These are phyloP conservation scores for Castanea mollissima DNA, from an alignment of 306 rosid species.

Conservation along the genomic window DNA sequence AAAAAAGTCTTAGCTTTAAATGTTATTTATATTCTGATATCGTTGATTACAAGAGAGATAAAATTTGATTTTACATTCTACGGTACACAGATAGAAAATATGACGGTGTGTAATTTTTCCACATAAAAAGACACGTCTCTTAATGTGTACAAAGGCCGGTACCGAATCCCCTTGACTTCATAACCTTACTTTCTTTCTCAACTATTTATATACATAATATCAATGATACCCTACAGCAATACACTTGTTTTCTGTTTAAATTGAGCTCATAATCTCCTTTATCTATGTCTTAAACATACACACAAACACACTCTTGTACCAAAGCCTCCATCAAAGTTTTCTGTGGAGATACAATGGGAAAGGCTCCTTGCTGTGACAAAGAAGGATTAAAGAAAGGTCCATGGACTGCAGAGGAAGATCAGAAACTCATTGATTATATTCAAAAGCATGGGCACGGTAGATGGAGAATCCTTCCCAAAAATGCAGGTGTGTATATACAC, in stretches of 20 bases:
- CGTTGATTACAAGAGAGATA: not conserved
- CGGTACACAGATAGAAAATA: not conserved
- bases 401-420: slow-evolving; percentile 74
- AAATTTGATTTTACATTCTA: no score
- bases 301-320: not conserved
- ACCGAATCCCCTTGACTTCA: slow-evolving; percentile 64
- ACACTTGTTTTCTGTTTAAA: not conserved
- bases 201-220: slow-evolving; percentile 30
- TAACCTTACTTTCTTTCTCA: slow-evolving; percentile 26
- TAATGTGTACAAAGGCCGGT: slow-evolving; percentile 43
- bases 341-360: slow-evolving; percentile 34
- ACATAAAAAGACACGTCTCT: slow-evolving; percentile 40
- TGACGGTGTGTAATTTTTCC: not conserved
- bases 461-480: slow-evolving; percentile 70
- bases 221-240: slow-evolving; percentile 22
- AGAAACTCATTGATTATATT: slow-evolving; percentile 50
- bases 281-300: not conserved
- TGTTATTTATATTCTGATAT: no score
- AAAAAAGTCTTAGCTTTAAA: no score
- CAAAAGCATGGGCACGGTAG: slow-evolving; percentile 61
- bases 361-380: slow-evolving; percentile 38
- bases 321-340: not conserved
- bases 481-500: slow-evolving; percentile 44
- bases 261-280: not conserved
- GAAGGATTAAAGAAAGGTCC: slow-evolving; percentile 67